Evolutionary conservation across 2,329 filamentous ascomycete genomes (phyloP), one percentile per base, ranked within the genome.

Genomic region (Fusarium nelsonii): DNA sequence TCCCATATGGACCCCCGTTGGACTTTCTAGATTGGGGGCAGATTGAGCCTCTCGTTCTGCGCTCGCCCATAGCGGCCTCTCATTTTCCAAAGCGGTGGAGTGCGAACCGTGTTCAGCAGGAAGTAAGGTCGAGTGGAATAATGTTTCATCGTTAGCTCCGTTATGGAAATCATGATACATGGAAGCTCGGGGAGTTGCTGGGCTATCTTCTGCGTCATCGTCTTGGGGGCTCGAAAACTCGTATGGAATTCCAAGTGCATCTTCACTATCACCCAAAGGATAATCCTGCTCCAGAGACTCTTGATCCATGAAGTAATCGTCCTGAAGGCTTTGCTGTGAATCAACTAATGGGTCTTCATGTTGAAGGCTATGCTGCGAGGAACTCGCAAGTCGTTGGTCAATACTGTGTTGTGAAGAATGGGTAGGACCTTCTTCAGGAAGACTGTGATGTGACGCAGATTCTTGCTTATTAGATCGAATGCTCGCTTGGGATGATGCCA

Each of bases 191-290:
- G 88, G 88, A 0, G 87, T 90, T 8, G 84, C 78, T 28, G 78
- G 81, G 16, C 75, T 78, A 44, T 81, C 72, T 16, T 79, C 76
- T 11, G 78, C 78, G 5, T 78, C 76, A 4, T 80, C 79, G 2
- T 80, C 78, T 8, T 78, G 77, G 10, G 79, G 76, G 50, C 74
- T 71, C 16, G 78, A 78, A 37, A 84, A 72, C 28, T 87, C 85
- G 63, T 88, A 88, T 0, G 87, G 85, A 36, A 88, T 88, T 56
- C 83, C 81, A 43, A 88, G 81, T 1, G 85, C 86, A 52, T 84
- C 84, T 64, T 88, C 87, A 64, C 85, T 88, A 70, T 88, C 85
- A 32, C 70, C 75, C 18, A 82, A 71, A n/a, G 63, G 72, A 49
- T 75, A 73, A 8, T 74, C 73, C 1, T 63, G 57, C 18, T 78